Conservation (phyloP, 2,329 filamentous ascomycete species). For the Plectosphaerella sp. region DNA sequence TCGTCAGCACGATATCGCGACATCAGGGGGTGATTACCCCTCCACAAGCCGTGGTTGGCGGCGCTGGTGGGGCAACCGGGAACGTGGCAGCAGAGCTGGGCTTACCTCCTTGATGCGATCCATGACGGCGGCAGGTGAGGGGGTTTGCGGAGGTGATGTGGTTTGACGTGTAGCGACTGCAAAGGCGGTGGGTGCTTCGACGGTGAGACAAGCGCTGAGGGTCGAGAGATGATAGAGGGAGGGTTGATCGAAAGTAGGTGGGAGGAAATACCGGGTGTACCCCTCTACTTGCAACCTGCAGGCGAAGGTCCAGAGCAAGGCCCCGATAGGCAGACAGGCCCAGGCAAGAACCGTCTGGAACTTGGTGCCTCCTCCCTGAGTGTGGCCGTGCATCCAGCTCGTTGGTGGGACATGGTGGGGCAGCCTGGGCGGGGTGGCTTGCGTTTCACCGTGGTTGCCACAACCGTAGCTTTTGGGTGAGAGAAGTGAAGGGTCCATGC, state of each 20-base stretch:
- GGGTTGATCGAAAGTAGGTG: neutral
- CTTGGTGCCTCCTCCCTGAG: neutral
- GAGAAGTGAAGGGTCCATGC: neutral
- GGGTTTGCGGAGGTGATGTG: slow-evolving; percentile 11
- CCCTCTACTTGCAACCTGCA: slow-evolving; percentile 35
- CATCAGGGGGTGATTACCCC: slow-evolving; percentile 12
- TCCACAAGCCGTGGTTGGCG: slow-evolving; percentile 10
- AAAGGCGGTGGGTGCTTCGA: slow-evolving; percentile 22
- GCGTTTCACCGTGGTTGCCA: no score
- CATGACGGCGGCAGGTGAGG: slow-evolving; percentile 43
- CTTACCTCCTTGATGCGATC: slow-evolving; percentile 88
- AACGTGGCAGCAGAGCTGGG: slow-evolving; percentile 38
- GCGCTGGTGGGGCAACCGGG: slow-evolving; percentile 21
- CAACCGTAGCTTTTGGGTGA: neutral
- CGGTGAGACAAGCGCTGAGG: slow-evolving; percentile 13
- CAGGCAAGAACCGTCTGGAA: neutral
- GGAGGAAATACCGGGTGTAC: slow-evolving; percentile 18
- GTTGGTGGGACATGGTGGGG: neutral
- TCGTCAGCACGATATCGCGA: slow-evolving; percentile 11
- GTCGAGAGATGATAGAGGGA: neutral
- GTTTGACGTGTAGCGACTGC: slow-evolving; percentile 18
- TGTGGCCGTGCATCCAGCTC: slow-evolving; percentile 2
- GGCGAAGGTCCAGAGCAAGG: neutral
- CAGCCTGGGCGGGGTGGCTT: no score
- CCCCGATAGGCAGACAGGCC: slow-evolving; percentile 1